Evolutionary conservation across 768 basidiomycete species (phyloP), one percentile per base, ranked within the genome.

Genomic region (Pleurotus tuber-regium): DNA sequence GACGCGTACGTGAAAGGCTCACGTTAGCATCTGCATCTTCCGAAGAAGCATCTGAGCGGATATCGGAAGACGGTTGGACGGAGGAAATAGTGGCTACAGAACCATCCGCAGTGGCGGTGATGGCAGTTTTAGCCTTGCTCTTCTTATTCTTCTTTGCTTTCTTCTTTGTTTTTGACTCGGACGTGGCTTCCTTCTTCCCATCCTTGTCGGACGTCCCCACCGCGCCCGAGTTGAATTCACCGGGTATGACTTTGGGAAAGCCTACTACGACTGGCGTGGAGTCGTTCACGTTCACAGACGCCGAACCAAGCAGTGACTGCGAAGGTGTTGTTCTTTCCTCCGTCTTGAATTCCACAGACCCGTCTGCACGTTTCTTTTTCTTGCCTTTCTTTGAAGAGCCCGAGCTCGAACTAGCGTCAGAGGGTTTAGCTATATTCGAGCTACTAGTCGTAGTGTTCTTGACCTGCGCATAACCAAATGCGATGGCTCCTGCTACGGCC

Each of bases 141-240:
- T 76, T 78, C 65, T 74, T 74, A 64, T 75, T 78, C 65, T 75
- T 75, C 66, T 75, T 75, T 64, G 72, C 74, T 19, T 62, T 48
- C 57, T 70, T 69, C 59, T 70, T 70, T 41, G 56, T 30, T 43
- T 63, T 62, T 4, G 57, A 25, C 21, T 52, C 53, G 24, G 46
- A 31, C 11, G 30, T 31, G 11, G 57, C 46, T 16, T 41, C 44
- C 16, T 48, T 49, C 53, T 50, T 55, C n/a, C n/a, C n/a, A n/a
- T n/a, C n/a, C n/a, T n/a, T n/a, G n/a, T n/a, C n/a, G n/a, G n/a
- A n/a, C n/a, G n/a, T n/a, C 23, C 30, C 43, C 26, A 31, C 19
- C n/a, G 11, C 16, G 14, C 46, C 31, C 4, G 58, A 41, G 41
- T 76, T 73, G 59, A 81, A 77, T 35, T 66, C 67, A 4, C 80